Evolutionary conservation across 495 filamentous ascomycete species (phyloP), one percentile per base, ranked within the genome.

Genomic region (Trypethelium eluteriae): DNA sequence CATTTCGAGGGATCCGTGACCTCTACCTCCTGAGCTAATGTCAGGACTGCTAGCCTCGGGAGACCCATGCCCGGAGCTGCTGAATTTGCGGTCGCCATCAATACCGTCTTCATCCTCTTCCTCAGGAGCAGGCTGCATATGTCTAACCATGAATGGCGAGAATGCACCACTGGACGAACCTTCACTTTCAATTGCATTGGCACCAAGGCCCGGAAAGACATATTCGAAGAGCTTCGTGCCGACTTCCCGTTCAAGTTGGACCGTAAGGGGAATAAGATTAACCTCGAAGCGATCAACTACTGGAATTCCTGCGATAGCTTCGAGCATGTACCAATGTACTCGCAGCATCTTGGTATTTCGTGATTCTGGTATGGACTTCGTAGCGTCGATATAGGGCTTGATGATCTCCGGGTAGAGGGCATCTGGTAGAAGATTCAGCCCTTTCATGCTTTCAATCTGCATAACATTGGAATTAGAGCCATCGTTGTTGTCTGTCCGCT

Each of bases 281-380:
- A 99, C 89, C 75, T 99, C 94, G 70, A 99, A 99, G 73, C 95
- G 89, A 69, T 98, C 93, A 81, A 98, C 87, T 57, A 99, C 93
- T 1, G 94, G 92, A 70, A 99, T 98, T 41, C 94, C 94, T 50
- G 93, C 94, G 73, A 99, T 96, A 44, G 93, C 94, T 74, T 99
- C 94, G 6, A 98, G 82, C 91, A 96, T 96, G 73, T 96, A 88
- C 91, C 94, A 99, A 70, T 92, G 92, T 39, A 99, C 88, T 41
- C 88, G 85, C 56, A 98, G 83, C 89, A 98, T 97, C 66, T 88
- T 88, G 18, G 84, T 76, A 66, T 89, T 81, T 11, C 73, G 72
- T 10, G 75, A 76, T 46, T 83, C 80, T 39, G 80, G 73, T 62
- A 77, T 75, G 2, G 73, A 70, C 9, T 79, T 80, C 38, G 84